Evolutionary conservation across 805 yeast genomes (phyloP).

Genomic region (Torulaspora delbrueckii): DNA sequence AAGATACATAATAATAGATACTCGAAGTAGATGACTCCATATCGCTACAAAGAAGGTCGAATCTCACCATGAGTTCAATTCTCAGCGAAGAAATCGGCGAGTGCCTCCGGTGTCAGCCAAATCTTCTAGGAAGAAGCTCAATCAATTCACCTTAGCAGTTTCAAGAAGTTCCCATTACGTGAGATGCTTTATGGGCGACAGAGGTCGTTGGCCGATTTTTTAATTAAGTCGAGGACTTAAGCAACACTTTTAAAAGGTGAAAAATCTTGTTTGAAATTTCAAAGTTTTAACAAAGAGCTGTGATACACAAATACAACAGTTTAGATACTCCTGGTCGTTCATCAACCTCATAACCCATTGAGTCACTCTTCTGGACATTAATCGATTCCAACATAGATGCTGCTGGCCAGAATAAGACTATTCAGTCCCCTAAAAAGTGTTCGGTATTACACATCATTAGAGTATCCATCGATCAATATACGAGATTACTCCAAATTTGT

Average conservation of each 20-base stretch:
- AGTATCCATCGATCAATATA: constrained; percentile 15
- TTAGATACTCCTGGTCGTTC: not conserved
- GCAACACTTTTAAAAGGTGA: not conserved
- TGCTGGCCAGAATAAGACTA: constrained; percentile 1
- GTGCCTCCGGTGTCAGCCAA: too few relatives aligned
- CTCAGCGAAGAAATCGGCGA: too few relatives aligned
- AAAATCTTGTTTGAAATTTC: not conserved
- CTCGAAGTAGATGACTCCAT: not conserved
- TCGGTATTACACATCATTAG: constrained; percentile 13
- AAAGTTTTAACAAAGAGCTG: not conserved
- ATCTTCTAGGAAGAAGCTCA: too few relatives aligned
- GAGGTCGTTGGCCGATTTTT: not conserved
- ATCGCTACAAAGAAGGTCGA: not conserved
- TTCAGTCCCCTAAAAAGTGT: constrained; percentile 3
- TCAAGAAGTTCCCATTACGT: too few relatives aligned
- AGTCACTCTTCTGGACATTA: not conserved
- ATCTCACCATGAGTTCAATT: too few relatives aligned
- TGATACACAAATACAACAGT: not conserved
- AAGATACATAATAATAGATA: constrained; percentile 6
- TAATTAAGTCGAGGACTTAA: not conserved
- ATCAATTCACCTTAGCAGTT: too few relatives aligned
- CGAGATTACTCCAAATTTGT: constrained; percentile 27
- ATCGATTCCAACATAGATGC: not conserved
- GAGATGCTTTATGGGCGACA: not conserved
- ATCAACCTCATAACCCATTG: too few relatives aligned